phyloP scores from a whole-genome alignment of 352 stramenopile genomes.

The Globisporangium emineosum region DNA sequence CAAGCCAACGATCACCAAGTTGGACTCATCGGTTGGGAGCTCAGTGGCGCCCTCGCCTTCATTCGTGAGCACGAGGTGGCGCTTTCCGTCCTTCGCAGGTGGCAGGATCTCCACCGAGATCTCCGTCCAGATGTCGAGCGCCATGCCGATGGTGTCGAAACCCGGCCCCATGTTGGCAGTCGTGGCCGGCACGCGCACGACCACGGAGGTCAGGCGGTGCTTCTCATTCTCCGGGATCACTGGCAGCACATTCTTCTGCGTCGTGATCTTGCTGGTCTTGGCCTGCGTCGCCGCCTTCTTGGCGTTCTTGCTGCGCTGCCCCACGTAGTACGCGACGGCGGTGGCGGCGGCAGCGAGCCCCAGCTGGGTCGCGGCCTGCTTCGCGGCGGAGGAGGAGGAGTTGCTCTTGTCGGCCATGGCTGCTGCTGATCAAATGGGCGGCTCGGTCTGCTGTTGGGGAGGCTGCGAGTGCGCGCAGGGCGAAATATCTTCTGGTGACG shows the following conservation, averaged over 20 bases:
- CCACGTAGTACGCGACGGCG: constrained; percentile 64
- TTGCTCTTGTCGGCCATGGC: constrained; percentile 19
- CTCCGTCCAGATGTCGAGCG: constrained; percentile 99
- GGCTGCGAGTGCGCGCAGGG: not conserved
- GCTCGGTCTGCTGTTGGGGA: no score
- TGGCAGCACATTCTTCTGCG: constrained; percentile 16
- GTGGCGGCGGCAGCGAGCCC: constrained; percentile 50
- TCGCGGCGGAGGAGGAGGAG: constrained; percentile 3
- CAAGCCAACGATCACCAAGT: constrained; percentile 93
- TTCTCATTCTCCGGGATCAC: constrained; percentile 40
- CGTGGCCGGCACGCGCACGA: constrained; percentile 97
- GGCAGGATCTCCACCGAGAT: constrained; percentile 92
- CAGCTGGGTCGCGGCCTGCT: constrained; percentile 44
- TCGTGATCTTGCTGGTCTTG: constrained; percentile 18
- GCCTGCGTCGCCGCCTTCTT: constrained; percentile 23
- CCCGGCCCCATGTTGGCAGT: constrained; percentile 98
- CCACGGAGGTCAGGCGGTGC: constrained; percentile 82
- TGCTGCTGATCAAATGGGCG: no score
- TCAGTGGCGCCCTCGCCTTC: constrained; percentile 95
- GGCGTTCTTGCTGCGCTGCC: constrained; percentile 37
- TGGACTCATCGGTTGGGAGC: constrained; percentile 88
- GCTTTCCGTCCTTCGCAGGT: constrained; percentile 28
- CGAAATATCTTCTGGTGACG: constrained; percentile 20
- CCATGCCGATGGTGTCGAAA: constrained; percentile 98
- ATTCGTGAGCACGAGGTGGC: constrained; percentile 94